Base-by-base conservation (phyloP, 2,329 filamentous ascomycete species). In the Talaromyces sp. region DNA sequence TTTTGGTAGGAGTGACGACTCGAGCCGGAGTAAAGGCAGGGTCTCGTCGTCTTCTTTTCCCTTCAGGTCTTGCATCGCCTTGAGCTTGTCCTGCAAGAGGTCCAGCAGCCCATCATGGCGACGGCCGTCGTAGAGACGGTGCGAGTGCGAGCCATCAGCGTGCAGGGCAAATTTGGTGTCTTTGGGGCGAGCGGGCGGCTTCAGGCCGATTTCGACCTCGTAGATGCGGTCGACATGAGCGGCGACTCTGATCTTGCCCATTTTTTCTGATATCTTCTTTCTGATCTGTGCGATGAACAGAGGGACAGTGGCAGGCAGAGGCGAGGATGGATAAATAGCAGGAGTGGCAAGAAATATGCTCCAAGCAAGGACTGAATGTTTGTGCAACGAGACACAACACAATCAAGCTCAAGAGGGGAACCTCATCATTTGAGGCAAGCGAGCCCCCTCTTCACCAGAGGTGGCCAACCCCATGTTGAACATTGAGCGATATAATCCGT, bases 61-160 rank as follows among this genome's bases (percentile, higher is more conserved):
- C 13, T 53, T 53, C 27, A 28, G 36, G 30, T 62, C 62, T 47
- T 39, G 30, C 22, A 60, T 27, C 4, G 32, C 54, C 32, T 58
- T 61, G 8, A 62, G 56, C 28, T 57, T 63, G 36, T 62, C 62
- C 27, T 62, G 52, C 57, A 63, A 17, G 30, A 61, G 32, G 17
- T 63, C 62, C 22, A 63, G 44, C 15, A 63, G 36, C 1, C 62
- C 59, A 57, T 61, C 59, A 36, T 61, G 58, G 1, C 59, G 55
- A 22, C 59, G 55, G 19, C 61, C 62, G 13, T 62, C 60, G 36
- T 58, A 57, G n/a, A 64, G 62, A 44, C 60, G 60, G 56, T 62
- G 60, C 17, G 51, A 52, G 54, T 63, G 62, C 4, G 56, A 52
- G 28, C 62, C 60, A 4, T 62, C 47, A 8, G 53, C 19, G 6